Conservation (phyloP, 2,329 filamentous ascomycete species). For the Colletotrichum lentis region DNA sequence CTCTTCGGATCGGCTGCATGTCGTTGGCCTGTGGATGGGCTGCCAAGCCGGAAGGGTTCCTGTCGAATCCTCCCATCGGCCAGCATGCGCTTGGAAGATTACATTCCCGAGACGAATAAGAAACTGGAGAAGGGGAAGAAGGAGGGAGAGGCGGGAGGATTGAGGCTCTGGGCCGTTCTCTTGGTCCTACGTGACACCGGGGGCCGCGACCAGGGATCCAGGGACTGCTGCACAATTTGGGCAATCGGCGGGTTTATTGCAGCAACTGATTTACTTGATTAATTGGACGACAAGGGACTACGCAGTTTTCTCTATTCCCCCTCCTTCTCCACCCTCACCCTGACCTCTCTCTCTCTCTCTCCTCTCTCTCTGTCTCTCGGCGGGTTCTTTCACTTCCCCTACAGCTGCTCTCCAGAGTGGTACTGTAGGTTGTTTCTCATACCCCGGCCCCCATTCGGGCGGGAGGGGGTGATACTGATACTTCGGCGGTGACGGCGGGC, state of each 20-base stretch:
- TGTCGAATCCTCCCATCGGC: constrained; percentile 27
- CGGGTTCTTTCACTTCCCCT: not conserved
- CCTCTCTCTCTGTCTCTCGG: not conserved
- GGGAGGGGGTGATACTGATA: not conserved
- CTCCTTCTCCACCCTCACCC: not conserved
- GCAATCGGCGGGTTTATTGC: not conserved
- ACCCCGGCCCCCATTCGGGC: not conserved
- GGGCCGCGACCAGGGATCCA: not conserved
- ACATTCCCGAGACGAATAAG: constrained; percentile 1
- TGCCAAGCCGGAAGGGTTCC: constrained; percentile 23
- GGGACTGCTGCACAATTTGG: constrained; percentile 6
- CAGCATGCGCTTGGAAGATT: constrained; percentile 17
- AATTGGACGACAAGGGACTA: not conserved
- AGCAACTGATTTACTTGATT: not conserved
- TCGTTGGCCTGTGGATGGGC: not conserved
- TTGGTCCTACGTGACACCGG: constrained; percentile 1
- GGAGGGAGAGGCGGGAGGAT: not conserved
- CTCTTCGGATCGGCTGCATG: not conserved
- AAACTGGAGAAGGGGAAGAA: too few species aligned
- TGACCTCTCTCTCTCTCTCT: not conserved
- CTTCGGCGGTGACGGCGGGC: constrained; percentile 8
- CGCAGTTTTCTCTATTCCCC: not conserved
- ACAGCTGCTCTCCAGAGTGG: not conserved
- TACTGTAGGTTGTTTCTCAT: too few species aligned
- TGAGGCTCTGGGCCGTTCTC: constrained; percentile 17